A percentile compares a stretch with the other conserved stretches of the same genome.
phyloP scores from a whole-genome alignment of 345 rosid species.

The Arabidopsis arenosa region DNA sequence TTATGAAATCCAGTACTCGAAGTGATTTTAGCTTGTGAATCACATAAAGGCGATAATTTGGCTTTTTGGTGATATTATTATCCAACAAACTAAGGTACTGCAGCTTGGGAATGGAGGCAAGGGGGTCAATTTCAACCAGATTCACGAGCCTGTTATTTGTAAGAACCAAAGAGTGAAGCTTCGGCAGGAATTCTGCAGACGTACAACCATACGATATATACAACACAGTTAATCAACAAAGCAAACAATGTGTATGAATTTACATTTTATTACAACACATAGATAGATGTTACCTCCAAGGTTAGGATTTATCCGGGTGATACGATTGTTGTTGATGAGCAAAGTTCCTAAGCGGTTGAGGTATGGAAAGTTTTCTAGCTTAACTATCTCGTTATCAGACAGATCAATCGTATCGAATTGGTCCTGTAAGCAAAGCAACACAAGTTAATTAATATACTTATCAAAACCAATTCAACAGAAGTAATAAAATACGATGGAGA shows the following conservation, averaged over 20 bases:
- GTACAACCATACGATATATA: conserved; percentile 5
- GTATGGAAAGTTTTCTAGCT: conserved; percentile 90
- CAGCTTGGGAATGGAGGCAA: conserved; percentile 82
- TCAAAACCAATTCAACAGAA: neutral
- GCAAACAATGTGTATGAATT: neutral
- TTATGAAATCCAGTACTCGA: conserved; percentile 89
- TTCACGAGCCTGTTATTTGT: conserved; percentile 98
- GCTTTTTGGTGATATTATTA: conserved; percentile 87
- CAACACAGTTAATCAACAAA: conserved; percentile 16
- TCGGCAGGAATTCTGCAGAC: conserved; percentile 81
- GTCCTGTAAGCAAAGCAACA: conserved; percentile 60
- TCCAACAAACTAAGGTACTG: conserved; percentile 92
- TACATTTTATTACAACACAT: neutral
- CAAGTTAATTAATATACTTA: neutral
- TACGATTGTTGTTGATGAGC: conserved; percentile 86
- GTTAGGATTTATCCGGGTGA: conserved; percentile 88
- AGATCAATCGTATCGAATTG: conserved; percentile 98
- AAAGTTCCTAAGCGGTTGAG: conserved; percentile 92
- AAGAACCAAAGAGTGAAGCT: conserved; percentile 85
- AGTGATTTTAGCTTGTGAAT: conserved; percentile 88
- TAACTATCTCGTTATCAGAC: conserved; percentile 98
- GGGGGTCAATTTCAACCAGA: conserved; percentile 96
- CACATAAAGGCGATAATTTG: conserved; percentile 91
- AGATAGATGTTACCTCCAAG: conserved; percentile 68
- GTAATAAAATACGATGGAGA: neutral